Percentiles rank a stretch among this genome's conserved stretches.
Conservation (phyloP, 257 asterid genomes). For the Cruciata laevipes region DNA sequence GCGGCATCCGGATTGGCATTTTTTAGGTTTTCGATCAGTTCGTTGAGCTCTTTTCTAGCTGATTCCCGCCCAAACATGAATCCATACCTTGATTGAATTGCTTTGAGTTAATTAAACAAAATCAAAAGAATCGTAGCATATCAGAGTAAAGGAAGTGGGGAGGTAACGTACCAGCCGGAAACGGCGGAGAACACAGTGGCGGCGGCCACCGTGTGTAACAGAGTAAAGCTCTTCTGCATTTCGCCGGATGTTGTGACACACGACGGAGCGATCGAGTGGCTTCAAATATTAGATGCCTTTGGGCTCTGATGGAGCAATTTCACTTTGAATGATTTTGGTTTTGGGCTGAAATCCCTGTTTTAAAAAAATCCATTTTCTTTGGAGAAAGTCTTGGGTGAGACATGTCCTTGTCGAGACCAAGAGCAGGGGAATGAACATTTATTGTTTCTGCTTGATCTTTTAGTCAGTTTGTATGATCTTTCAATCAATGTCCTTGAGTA, state of each 20-base stretch:
- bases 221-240: conserved; percentile 72
- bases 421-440: too few relatives aligned
- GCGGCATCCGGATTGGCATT: conserved; percentile 35
- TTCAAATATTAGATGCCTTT: background rate
- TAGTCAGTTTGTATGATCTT: too few relatives aligned
- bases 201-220: conserved; percentile 63
- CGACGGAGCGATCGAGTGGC: conserved; percentile 2
- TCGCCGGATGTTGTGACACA: background rate
- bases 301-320: background rate
- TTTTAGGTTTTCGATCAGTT: conserved; percentile 66
- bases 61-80: conserved; percentile 92
- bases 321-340: background rate
- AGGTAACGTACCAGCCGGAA: conserved; percentile 52
- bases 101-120: background rate
- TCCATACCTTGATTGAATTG: conserved; percentile 53
- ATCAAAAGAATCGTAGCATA: background rate
- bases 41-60: conserved; percentile 71
- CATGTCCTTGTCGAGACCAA: too few relatives aligned
- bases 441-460: too few relatives aligned
- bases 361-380: too few relatives aligned
- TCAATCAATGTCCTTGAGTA: too few relatives aligned
- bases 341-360: background rate
- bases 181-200: conserved; percentile 88
- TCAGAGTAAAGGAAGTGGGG: background rate
- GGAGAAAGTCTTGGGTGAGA: too few relatives aligned